These are phyloP conservation scores for Pseudogymnoascus sp. DNA, from an alignment of 2,329 filamentous ascomycete species.

Conservation along the genomic window DNA sequence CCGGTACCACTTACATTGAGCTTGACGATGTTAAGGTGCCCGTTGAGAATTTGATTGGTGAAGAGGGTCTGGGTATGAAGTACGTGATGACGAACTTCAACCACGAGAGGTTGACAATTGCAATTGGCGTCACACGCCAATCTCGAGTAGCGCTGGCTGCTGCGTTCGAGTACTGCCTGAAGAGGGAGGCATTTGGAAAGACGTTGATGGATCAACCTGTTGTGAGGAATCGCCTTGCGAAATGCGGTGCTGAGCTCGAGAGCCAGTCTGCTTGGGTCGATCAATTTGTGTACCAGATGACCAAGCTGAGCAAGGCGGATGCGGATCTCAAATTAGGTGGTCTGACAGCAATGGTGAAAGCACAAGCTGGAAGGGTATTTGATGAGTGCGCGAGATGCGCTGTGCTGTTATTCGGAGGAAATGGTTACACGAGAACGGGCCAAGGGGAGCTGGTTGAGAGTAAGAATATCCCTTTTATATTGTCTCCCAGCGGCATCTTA, in stretches of 20 bases:
- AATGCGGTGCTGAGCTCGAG: constrained; percentile 61
- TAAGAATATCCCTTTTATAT: neutral
- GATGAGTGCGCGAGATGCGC: constrained; percentile 65
- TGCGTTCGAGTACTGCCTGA: constrained; percentile 57
- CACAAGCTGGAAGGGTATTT: constrained; percentile 63
- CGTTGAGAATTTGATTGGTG: constrained; percentile 60
- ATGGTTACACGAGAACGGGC: constrained; percentile 62
- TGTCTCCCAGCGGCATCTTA: neutral
- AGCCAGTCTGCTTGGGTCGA: constrained; percentile 67
- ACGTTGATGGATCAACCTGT: constrained; percentile 68
- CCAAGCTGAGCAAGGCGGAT: constrained; percentile 49
- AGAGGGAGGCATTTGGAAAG: constrained; percentile 61
- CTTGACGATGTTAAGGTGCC: constrained; percentile 69
- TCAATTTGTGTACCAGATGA: constrained; percentile 62
- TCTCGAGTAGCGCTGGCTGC: constrained; percentile 52
- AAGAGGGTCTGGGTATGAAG: constrained; percentile 64
- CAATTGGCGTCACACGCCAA: constrained; percentile 56
- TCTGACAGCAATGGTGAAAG: constrained; percentile 65
- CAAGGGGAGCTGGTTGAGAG: constrained; percentile 64
- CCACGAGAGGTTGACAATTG: constrained; percentile 64
- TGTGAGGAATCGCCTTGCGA: constrained; percentile 65
- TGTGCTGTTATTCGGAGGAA: constrained; percentile 66
- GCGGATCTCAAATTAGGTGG: constrained; percentile 62
- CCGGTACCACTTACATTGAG: constrained; percentile 69
- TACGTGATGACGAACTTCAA: constrained; percentile 78